Conservation (phyloP, 805 yeast species). For the Wickerhamiella australiensis region DNA sequence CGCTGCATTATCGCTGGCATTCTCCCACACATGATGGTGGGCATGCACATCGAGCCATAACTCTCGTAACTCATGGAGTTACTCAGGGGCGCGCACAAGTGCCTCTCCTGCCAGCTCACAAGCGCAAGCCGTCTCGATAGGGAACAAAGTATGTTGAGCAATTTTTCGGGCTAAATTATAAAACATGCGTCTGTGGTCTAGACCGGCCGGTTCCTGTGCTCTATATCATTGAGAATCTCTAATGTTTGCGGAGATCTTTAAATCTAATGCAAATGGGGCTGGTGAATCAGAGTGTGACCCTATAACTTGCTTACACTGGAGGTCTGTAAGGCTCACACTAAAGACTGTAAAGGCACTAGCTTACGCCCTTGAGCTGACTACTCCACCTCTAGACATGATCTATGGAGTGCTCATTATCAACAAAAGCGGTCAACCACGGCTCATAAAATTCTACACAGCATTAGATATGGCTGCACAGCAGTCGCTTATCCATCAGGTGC, state of each 20-base stretch:
- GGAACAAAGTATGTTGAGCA: neutral
- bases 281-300: too few relatives aligned
- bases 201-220: neutral
- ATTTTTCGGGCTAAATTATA: neutral
- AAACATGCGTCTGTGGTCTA: neutral
- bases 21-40: neutral
- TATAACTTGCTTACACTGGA: too few relatives aligned
- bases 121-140: neutral
- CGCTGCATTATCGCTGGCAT: too few relatives aligned
- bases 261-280: too few relatives aligned
- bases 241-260: too few relatives aligned
- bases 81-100: too few relatives aligned
- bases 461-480: constrained; percentile 77
- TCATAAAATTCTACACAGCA: constrained; percentile 84
- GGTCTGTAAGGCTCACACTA: neutral
- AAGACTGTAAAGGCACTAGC: too few relatives aligned
- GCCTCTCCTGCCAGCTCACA: too few relatives aligned
- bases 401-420: constrained; percentile 81
- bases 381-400: constrained; percentile 42
- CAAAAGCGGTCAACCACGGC: constrained; percentile 78
- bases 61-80: too few relatives aligned
- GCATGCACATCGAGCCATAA: constrained; percentile 1
- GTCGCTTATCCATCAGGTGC: constrained; percentile 66
- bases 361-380: too few relatives aligned
- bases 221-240: too few relatives aligned